A percentile compares a stretch with the other conserved stretches of the same genome.
These are phyloP conservation scores for Trapa incisa DNA, from an alignment of 345 rosid genomes.

Conservation along the genomic window DNA sequence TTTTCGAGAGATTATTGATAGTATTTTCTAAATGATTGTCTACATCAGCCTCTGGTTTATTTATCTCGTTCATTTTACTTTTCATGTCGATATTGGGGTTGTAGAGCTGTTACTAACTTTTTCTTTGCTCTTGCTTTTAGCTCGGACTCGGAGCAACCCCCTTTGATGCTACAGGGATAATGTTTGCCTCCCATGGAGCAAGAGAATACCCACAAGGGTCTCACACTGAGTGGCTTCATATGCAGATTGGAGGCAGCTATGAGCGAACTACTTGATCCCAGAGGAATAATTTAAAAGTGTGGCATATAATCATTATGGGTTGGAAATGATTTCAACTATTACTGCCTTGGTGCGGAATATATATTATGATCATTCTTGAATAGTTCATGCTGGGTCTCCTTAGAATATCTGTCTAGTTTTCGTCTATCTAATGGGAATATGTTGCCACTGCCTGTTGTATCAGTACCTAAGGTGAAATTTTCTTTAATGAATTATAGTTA, in stretches of 20 bases:
- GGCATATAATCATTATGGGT: not conserved
- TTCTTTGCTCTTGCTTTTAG: conserved; percentile 16
- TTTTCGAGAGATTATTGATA: not conserved
- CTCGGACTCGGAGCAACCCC: conserved; percentile 38
- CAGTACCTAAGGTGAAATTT: not conserved
- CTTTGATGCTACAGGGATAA: conserved; percentile 41
- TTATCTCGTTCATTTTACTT: not conserved
- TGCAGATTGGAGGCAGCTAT: conserved; percentile 62
- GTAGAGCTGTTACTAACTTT: not conserved
- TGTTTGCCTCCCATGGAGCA: conserved; percentile 48
- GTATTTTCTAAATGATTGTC: not conserved
- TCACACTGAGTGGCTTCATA: conserved; percentile 67
- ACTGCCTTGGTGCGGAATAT: not conserved
- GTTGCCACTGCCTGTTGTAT: not conserved
- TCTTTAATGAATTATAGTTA: no score
- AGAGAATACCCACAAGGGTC: conserved; percentile 48
- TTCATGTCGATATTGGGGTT: not conserved
- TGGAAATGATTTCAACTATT: not conserved
- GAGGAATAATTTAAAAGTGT: not conserved
- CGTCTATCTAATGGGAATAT: not conserved
- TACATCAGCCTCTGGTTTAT: not conserved
- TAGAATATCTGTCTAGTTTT: not conserved
- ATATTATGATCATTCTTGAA: not conserved
- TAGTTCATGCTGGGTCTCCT: not conserved
- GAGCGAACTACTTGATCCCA: conserved; percentile 33